phyloP scores from a whole-genome alignment of 345 rosid species.

The Citrus inodora region DNA sequence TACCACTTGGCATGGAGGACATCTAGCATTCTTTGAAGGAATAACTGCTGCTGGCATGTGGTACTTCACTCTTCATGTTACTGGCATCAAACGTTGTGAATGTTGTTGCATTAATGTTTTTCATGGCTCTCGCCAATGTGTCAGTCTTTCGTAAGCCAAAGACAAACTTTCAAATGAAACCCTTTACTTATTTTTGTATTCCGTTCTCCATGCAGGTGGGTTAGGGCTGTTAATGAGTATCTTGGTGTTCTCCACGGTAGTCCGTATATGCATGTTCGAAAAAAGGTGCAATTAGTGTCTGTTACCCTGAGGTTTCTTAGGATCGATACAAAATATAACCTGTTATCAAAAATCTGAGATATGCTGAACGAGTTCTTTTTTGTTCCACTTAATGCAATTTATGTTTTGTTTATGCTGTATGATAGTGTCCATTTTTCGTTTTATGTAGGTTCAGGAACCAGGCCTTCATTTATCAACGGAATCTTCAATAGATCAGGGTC shows the following conservation, averaged over 20 bases:
- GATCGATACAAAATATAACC: neutral
- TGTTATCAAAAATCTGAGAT: neutral
- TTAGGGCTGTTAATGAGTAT: conserved; percentile 72
- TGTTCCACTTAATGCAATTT: neutral
- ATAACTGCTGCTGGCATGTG: conserved; percentile 59
- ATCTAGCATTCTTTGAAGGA: conserved; percentile 89
- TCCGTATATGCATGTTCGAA: conserved; percentile 57
- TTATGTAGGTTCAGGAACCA: conserved; percentile 34
- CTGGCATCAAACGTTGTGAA: neutral
- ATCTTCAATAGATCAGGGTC: conserved; percentile 66
- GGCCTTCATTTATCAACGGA: conserved; percentile 23
- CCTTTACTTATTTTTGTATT: neutral
- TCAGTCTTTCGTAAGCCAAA: neutral
- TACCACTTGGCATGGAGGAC: conserved; percentile 78
- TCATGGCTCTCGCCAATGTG: neutral
- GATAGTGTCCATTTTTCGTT: neutral
- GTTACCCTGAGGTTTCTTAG: neutral
- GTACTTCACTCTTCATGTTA: conserved; percentile 30
- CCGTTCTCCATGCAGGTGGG: conserved; percentile 64
- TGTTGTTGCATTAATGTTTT: neutral
- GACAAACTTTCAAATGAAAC: neutral
- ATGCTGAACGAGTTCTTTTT: neutral
- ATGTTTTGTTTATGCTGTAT: neutral
- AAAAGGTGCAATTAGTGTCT: conserved; percentile 35
- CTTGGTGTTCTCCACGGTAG: conserved; percentile 60